These are phyloP conservation scores for Cutaneotrichosporon arboriforme DNA, from an alignment of 1,284 basidiomycete species.

Conservation along the genomic window DNA sequence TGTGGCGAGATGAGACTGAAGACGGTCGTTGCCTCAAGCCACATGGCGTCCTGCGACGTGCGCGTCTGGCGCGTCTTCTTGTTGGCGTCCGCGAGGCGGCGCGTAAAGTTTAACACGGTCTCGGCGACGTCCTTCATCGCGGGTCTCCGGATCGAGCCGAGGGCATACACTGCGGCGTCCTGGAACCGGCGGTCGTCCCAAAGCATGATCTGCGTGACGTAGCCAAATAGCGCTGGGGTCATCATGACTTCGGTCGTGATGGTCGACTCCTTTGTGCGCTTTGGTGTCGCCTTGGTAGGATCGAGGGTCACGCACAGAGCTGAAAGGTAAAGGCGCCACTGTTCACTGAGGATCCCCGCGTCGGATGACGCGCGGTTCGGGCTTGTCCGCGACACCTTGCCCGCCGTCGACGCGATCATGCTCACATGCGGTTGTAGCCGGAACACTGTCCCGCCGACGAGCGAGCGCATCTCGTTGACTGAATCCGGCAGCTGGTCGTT, in stretches of 20 bases:
- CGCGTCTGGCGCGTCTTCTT: conserved; percentile 48
- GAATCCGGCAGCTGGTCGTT: conserved; percentile 42
- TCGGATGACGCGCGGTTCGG: conserved; percentile 50
- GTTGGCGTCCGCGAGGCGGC: conserved; percentile 61
- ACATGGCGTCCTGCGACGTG: conserved; percentile 71
- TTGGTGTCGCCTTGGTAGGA: conserved; percentile 57
- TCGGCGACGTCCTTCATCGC: conserved; percentile 78
- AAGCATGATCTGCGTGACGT: conserved; percentile 78
- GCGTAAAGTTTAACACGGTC: conserved; percentile 70
- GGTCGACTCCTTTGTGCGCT: conserved; percentile 49
- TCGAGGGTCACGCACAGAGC: conserved; percentile 66
- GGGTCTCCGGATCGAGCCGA: conserved; percentile 73
- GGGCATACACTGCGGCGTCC: conserved; percentile 77
- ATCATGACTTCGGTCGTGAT: conserved; percentile 38
- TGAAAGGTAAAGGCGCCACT: conserved; percentile 84
- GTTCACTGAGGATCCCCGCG: conserved; percentile 62
- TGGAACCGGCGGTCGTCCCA: conserved; percentile 78
- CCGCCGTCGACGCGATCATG: conserved; percentile 30
- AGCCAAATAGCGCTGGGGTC: conserved; percentile 75
- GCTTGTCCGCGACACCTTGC: background rate
- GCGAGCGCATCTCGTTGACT: conserved; percentile 43
- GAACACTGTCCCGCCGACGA: conserved; percentile 43
- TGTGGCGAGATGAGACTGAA: conserved; percentile 78
- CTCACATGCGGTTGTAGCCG: conserved; percentile 48
- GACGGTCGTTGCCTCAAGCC: conserved; percentile 83